phyloP scores from a whole-genome alignment of 192 early-diverging fungal genomes.

The Coemansia sp. region DNA sequence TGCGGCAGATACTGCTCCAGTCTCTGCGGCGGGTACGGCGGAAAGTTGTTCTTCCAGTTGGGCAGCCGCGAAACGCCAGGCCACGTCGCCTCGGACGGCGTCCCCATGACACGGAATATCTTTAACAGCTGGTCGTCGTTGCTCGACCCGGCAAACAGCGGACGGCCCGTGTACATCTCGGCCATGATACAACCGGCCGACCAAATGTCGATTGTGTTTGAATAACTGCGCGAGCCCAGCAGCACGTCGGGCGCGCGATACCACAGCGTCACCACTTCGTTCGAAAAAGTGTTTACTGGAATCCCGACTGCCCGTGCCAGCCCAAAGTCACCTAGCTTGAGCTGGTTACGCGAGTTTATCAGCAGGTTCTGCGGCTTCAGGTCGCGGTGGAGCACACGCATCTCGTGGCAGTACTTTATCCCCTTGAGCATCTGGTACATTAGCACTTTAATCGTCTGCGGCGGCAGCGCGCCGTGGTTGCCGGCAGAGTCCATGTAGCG shows the following conservation, averaged over 20 bases:
- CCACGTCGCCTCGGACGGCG: slow-evolving; percentile 74
- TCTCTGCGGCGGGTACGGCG: slow-evolving; percentile 59
- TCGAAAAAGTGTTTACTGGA: slow-evolving; percentile 90
- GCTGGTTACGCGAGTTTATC: slow-evolving; percentile 72
- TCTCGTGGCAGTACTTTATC: slow-evolving; percentile 81
- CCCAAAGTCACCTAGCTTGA: slow-evolving; percentile 85
- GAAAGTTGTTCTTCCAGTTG: slow-evolving; percentile 68
- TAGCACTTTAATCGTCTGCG: slow-evolving; percentile 67
- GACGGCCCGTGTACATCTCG: slow-evolving; percentile 76
- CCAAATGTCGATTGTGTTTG: slow-evolving; percentile 97
- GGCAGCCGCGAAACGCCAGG: slow-evolving; percentile 64
- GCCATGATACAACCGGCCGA: slow-evolving; percentile 98
- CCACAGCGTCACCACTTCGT: slow-evolving; percentile 99
- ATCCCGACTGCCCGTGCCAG: slow-evolving; percentile 79
- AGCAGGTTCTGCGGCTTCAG: slow-evolving; percentile 84
- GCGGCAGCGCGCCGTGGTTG: slow-evolving; percentile 56
- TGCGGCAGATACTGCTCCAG: slow-evolving; percentile 65
- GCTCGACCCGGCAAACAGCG: slow-evolving; percentile 76
- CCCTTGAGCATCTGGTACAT: slow-evolving; percentile 80
- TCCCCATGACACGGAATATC: slow-evolving; percentile 78
- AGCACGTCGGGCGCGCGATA: slow-evolving; percentile 97
- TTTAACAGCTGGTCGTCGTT: slow-evolving; percentile 77
- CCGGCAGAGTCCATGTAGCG: slow-evolving; percentile 79
- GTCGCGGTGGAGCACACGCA: slow-evolving; percentile 78
- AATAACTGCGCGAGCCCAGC: slow-evolving; percentile 90